phyloP scores from a whole-genome alignment of 139 green algal species.

The Chlamydomonas eustigma region DNA sequence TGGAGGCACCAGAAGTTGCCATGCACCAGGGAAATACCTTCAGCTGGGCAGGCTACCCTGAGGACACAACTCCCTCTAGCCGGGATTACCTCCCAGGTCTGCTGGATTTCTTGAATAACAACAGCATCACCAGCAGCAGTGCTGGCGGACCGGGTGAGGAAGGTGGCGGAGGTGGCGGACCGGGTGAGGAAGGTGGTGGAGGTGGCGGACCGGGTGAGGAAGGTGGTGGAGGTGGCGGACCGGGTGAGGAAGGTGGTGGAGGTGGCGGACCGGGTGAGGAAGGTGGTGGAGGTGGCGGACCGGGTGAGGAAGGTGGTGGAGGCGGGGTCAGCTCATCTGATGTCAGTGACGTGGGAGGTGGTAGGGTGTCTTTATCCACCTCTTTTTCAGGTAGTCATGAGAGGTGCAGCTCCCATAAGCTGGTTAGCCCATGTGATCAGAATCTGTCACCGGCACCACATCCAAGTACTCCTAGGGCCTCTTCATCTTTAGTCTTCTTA shows the following conservation, averaged over 20 bases:
- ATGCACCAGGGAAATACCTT: slow-evolving; percentile 69
- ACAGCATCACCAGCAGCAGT: no score
- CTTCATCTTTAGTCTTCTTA: no score
- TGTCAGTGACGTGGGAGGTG: no score
- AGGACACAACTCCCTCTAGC: slow-evolving; percentile 57
- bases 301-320: slow-evolving; percentile 12
- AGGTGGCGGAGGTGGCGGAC: background rate
- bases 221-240: background rate
- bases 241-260: background rate
- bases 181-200: background rate
- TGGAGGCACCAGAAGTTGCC: slow-evolving; percentile 15
- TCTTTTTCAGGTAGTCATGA: no score
- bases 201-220: background rate
- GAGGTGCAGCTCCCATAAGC: no score
- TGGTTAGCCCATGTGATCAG: no score
- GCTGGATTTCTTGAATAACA: no score
- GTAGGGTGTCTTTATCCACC: no score
- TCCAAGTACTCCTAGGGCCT: no score
- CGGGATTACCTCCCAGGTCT: slow-evolving; percentile 67
- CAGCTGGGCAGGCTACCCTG: slow-evolving; percentile 82
- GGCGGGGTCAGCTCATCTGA: background rate
- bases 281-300: background rate
- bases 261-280: background rate
- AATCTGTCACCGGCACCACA: no score
- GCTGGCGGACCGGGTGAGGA: background rate